A percentile compares a stretch with the other conserved stretches of the same genome.
These are phyloP conservation scores for Ramalina peruviana DNA, from an alignment of 495 filamentous ascomycete genomes.

Conservation along the genomic window DNA sequence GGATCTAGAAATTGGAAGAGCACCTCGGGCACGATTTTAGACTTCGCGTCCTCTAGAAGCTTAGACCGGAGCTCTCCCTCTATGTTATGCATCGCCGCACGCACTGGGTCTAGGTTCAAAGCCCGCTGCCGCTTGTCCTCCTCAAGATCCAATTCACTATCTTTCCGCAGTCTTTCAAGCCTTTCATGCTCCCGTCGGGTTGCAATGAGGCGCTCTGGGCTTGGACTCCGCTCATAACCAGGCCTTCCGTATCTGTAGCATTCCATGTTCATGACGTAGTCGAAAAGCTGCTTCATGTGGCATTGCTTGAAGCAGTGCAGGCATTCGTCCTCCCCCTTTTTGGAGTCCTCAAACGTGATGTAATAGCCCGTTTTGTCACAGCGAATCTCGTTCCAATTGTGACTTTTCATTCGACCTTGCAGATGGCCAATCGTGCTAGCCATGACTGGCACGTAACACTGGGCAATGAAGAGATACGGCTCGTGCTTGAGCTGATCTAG, in stretches of 20 bases:
- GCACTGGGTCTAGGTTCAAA: slow-evolving; percentile 71
- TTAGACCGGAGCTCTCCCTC: slow-evolving; percentile 71
- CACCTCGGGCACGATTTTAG: slow-evolving; percentile 65
- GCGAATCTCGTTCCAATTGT: slow-evolving; percentile 59
- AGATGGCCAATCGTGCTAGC: slow-evolving; percentile 70
- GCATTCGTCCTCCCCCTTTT: slow-evolving; percentile 62
- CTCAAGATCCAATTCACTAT: slow-evolving; percentile 65
- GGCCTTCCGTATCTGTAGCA: slow-evolving; percentile 57
- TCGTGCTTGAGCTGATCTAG: slow-evolving; percentile 55
- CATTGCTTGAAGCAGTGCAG: slow-evolving; percentile 59
- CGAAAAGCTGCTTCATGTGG: slow-evolving; percentile 71
- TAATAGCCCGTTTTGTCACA: slow-evolving; percentile 81
- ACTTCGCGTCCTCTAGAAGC: slow-evolving; percentile 72
- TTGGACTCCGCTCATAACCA: slow-evolving; percentile 48
- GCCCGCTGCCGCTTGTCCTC: slow-evolving; percentile 77
- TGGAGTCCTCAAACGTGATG: slow-evolving; percentile 68
- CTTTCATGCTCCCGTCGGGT: slow-evolving; percentile 44
- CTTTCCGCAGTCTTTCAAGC: slow-evolving; percentile 42
- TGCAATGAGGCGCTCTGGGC: slow-evolving; percentile 34
- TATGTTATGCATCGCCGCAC: slow-evolving; percentile 62
- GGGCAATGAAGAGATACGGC: slow-evolving; percentile 86
- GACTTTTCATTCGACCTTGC: slow-evolving; percentile 70
- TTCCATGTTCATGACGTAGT: slow-evolving; percentile 86
- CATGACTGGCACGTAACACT: slow-evolving; percentile 78
- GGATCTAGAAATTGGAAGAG: slow-evolving; percentile 78